Percentiles rank a stretch among this genome's conserved stretches.
These are phyloP conservation scores for Carex cristatella DNA, from an alignment of 176 grass and related monocot species.

Conservation along the genomic window DNA sequence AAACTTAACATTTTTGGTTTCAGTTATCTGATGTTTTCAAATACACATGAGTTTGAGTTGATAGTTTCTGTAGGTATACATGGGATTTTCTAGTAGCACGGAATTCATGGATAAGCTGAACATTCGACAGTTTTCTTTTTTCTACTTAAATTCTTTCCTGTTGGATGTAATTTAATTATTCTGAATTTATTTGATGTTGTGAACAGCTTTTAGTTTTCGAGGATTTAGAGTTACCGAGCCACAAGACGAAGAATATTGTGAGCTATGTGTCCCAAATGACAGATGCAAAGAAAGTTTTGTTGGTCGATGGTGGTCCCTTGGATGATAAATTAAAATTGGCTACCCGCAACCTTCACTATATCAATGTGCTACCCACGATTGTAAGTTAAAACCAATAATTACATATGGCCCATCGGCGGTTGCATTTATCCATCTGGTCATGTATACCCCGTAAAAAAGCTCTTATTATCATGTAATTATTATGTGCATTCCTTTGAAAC, in stretches of 20 bases:
- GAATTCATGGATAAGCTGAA: neutral
- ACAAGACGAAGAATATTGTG: slow-evolving; percentile 89
- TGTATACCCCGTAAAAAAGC: neutral
- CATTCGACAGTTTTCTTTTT: neutral
- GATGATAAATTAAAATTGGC: slow-evolving; percentile 74
- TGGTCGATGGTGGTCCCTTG: slow-evolving; percentile 63
- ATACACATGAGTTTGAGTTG: neutral
- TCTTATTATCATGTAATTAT: neutral
- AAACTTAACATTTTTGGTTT: neutral
- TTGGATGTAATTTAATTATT: neutral
- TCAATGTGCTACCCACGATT: slow-evolving; percentile 75
- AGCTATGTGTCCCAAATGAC: slow-evolving; percentile 56
- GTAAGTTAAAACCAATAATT: slow-evolving; percentile 37
- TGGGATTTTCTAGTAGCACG: neutral
- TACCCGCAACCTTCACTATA: slow-evolving; percentile 75
- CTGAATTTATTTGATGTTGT: neutral
- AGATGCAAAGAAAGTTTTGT: slow-evolving; percentile 64
- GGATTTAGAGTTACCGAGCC: slow-evolving; percentile 58
- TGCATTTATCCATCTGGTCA: neutral
- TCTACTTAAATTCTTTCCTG: neutral
- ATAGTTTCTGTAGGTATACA: neutral
- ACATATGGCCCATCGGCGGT: neutral
- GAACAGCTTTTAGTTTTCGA: slow-evolving; percentile 63
- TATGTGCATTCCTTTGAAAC: neutral
- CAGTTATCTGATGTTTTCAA: neutral